Percentiles rank a stretch among this genome's conserved stretches.
These are phyloP conservation scores for Vaccinium macrocarpon DNA, from an alignment of 148 eudicot species.

Conservation along the genomic window DNA sequence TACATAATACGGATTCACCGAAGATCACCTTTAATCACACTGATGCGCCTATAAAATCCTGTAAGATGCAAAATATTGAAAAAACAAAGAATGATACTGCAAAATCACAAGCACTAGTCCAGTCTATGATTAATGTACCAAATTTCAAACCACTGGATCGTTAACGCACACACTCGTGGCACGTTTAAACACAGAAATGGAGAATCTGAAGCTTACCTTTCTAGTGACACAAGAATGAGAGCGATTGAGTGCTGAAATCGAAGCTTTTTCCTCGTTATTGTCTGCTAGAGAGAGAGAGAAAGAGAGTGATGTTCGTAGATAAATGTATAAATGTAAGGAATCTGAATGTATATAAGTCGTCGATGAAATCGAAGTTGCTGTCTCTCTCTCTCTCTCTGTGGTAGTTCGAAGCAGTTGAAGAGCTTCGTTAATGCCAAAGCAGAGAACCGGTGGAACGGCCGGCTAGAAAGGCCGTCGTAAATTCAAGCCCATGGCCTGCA, in stretches of 20 bases:
- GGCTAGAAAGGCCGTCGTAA: neutral
- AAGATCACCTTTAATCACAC: neutral
- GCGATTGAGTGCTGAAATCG: constrained; percentile 14
- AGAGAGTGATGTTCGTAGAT: neutral
- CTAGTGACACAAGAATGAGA: neutral
- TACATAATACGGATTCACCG: too few relatives aligned
- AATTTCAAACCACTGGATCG: too few relatives aligned
- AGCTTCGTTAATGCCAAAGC: constrained; percentile 22
- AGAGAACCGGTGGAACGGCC: neutral
- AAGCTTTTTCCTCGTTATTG: constrained; percentile 7
- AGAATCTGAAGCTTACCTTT: constrained; percentile 12
- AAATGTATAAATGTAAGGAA: neutral
- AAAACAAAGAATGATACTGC: neutral
- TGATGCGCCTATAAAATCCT: neutral
- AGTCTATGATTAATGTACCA: too few relatives aligned
- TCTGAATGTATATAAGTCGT: neutral
- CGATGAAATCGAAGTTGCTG: constrained; percentile 18
- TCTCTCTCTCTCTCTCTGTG: neutral
- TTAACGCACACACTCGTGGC: too few relatives aligned
- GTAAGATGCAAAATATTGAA: neutral
- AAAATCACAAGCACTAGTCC: neutral
- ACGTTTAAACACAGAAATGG: neutral
- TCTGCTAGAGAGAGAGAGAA: neutral
- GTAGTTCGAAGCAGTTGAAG: constrained; percentile 22
- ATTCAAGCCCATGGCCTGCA: neutral